Conservation (phyloP, 441 rosid genomes). For the Flueggea neowawraea region DNA sequence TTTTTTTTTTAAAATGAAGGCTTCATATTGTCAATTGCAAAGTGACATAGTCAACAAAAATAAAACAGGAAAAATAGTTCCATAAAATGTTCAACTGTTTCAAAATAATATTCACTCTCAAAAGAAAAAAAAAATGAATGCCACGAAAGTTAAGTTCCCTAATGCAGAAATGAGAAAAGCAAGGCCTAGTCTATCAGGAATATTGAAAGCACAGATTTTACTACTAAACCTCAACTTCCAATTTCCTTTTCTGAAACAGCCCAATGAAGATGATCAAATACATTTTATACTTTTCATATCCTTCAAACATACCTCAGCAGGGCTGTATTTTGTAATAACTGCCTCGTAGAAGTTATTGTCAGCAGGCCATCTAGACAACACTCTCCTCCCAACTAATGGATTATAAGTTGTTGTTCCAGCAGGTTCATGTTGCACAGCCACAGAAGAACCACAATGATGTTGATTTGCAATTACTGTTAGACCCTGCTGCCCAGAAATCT, state of each 20-base stretch:
- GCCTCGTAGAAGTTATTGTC: conserved; percentile 93
- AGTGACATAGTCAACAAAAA: no score
- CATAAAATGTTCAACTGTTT: no score
- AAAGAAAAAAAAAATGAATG: no score
- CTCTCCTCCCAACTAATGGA: conserved; percentile 70
- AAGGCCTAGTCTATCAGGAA: no score
- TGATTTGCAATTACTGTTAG: not conserved
- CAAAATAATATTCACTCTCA: no score
- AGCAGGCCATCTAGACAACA: conserved; percentile 99
- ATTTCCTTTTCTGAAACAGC: not conserved
- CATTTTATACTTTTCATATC: not conserved
- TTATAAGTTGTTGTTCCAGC: conserved; percentile 42
- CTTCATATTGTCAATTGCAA: no score
- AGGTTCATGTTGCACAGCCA: conserved; percentile 44
- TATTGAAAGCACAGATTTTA: no score
- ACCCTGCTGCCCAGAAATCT: no score
- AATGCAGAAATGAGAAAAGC: no score
- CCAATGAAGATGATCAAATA: not conserved
- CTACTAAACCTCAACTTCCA: not conserved
- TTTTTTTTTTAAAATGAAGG: no score
- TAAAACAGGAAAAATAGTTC: no score
- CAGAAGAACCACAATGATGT: conserved; percentile 26
- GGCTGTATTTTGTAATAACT: conserved; percentile 73
- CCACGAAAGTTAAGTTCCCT: no score
- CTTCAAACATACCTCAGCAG: conserved; percentile 44